A percentile compares a stretch with the other conserved stretches of the same genome.
Conservation (phyloP, 2,329 filamentous ascomycete species). For the Monilinia fructicola region DNA sequence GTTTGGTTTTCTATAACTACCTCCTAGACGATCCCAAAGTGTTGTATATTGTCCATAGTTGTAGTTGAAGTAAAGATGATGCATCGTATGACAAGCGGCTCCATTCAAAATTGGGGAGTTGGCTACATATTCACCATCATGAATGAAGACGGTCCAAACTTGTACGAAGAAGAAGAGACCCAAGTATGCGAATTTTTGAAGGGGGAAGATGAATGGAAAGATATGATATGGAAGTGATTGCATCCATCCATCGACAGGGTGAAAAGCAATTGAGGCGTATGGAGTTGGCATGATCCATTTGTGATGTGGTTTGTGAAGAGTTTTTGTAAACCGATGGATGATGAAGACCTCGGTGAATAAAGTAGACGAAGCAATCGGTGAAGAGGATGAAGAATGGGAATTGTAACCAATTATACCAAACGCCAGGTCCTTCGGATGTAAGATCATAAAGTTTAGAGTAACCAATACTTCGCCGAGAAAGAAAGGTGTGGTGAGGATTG, state of each 20-base stretch:
- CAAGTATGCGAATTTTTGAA: conserved; percentile 88
- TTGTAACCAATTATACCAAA: conserved; percentile 76
- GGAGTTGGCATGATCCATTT: conserved; percentile 99
- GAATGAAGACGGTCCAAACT: conserved; percentile 94
- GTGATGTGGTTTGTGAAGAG: conserved; percentile 94
- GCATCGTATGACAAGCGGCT: conserved; percentile 89
- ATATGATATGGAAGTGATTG: conserved; percentile 91
- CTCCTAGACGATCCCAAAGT: conserved; percentile 83
- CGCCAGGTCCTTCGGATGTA: conserved; percentile 70
- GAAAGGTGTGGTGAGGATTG: conserved; percentile 74
- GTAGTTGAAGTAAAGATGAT: conserved; percentile 84
- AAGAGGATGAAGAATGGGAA: conserved; percentile 87
- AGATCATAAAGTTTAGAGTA: conserved; percentile 85
- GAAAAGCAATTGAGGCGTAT: conserved; percentile 89
- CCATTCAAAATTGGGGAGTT: conserved; percentile 92
- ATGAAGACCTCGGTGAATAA: conserved; percentile 84
- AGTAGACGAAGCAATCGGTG: conserved; percentile 89
- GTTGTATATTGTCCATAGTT: conserved; percentile 97
- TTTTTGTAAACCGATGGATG: conserved; percentile 79
- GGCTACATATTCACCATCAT: conserved; percentile 92
- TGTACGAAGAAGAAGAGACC: conserved; percentile 89
- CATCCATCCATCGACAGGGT: conserved; percentile 85
- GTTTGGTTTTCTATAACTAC: conserved; percentile 84
- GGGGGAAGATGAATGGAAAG: conserved; percentile 88
- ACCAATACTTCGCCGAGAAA: conserved; percentile 80